Conservation (phyloP, 2,329 filamentous ascomycete genomes). For the Paraphoma chrysanthemicola region DNA sequence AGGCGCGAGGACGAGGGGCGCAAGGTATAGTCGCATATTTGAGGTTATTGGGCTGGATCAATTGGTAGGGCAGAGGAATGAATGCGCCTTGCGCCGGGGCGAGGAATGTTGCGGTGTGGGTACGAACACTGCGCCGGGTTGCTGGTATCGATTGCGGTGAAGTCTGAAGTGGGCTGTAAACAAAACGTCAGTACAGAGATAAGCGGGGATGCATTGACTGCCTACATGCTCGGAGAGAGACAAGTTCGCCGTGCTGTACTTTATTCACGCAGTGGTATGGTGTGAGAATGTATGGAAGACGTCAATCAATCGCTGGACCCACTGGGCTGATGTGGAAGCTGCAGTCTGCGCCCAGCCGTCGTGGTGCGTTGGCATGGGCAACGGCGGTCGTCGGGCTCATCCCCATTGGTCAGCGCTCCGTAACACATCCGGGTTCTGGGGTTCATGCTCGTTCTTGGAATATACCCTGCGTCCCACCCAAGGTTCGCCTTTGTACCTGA, state of each 20-base stretch:
- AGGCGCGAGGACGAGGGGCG: slow-evolving; percentile 35
- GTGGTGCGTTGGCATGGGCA: slow-evolving; percentile 9
- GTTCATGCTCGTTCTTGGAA: not conserved
- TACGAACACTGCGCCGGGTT: not conserved
- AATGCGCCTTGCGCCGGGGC: slow-evolving; percentile 1
- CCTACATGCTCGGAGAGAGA: not conserved
- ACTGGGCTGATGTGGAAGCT: slow-evolving; percentile 3
- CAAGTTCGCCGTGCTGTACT: too few species aligned
- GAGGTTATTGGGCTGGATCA: not conserved
- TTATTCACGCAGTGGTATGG: not conserved
- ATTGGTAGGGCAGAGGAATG: not conserved
- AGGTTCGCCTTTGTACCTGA: not conserved
- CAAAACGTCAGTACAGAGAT: not conserved
- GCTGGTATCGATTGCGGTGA: not conserved
- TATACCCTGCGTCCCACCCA: not conserved
- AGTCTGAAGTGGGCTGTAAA: not conserved
- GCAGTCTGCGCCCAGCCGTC: not conserved
- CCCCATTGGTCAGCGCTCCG: slow-evolving; percentile 1
- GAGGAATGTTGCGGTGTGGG: not conserved
- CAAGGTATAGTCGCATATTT: slow-evolving; percentile 36
- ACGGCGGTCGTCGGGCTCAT: not conserved
- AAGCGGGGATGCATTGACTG: not conserved
- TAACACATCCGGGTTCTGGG: not conserved
- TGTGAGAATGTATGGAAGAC: slow-evolving; percentile 2
- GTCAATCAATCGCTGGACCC: slow-evolving; percentile 4